Evolutionary conservation across 257 asterid genomes (phyloP).

Genomic region (Perilla frutescens): DNA sequence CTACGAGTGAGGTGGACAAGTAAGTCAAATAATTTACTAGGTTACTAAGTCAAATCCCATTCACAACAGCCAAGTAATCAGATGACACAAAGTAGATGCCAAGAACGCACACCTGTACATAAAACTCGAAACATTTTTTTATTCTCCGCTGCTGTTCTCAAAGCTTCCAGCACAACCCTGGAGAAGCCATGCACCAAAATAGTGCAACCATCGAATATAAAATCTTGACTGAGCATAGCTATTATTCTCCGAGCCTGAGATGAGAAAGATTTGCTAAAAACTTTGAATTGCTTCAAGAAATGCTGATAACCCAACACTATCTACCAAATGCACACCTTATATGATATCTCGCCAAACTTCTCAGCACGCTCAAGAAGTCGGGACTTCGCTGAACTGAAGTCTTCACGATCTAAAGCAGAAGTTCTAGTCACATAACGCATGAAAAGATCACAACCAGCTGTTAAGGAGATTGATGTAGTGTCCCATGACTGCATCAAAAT

Average conservation of each 20-base stretch:
- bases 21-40: too few relatives aligned
- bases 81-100: neutral
- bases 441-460: conserved; percentile 96
- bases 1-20: too few relatives aligned
- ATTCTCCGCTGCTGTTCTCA: conserved; percentile 80
- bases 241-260: conserved; percentile 86
- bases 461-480: conserved; percentile 93
- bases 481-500: conserved; percentile 82
- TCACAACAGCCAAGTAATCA: neutral
- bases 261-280: conserved; percentile 15
- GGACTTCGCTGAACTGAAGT: conserved; percentile 83
- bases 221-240: conserved; percentile 93
- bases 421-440: conserved; percentile 96
- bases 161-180: conserved; percentile 81
- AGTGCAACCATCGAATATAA: conserved; percentile 90
- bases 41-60: too few relatives aligned
- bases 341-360: conserved; percentile 94
- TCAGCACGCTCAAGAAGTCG: conserved; percentile 95
- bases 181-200: conserved; percentile 97
- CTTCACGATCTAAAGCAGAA: conserved; percentile 87
- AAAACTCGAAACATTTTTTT: conserved; percentile 80
- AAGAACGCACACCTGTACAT: conserved; percentile 71
- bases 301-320: conserved; percentile 3
- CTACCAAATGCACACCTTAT: conserved; percentile 54
- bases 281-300: conserved; percentile 4